These are phyloP conservation scores for Picocystis sp. DNA, from an alignment of 163 green algal genomes.

Conservation along the genomic window DNA sequence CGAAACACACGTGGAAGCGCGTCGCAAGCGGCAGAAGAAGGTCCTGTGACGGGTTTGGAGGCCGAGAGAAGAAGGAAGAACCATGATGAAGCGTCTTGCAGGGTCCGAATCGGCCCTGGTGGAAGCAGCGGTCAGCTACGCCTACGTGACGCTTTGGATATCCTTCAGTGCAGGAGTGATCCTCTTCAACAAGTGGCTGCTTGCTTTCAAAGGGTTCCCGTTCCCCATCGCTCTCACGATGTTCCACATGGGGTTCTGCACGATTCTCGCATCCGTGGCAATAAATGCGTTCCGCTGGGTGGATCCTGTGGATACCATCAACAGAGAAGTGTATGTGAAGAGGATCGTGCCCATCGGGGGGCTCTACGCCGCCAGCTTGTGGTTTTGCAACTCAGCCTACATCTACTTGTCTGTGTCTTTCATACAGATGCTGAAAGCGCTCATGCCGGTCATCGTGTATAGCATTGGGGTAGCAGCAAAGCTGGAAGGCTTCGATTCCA, in stretches of 20 bases:
- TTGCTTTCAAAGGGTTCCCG: slow-evolving; percentile 60
- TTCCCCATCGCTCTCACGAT: slow-evolving; percentile 65
- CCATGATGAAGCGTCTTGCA: slow-evolving; percentile 1
- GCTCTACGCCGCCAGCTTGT: slow-evolving; percentile 64
- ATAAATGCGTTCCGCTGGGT: not conserved
- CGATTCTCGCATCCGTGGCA: slow-evolving; percentile 33
- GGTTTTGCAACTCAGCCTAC: slow-evolving; percentile 74
- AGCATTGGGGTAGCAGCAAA: slow-evolving; percentile 31
- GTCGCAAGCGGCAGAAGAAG: too few species aligned
- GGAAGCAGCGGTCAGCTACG: slow-evolving; percentile 26
- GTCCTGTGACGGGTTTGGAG: too few species aligned
- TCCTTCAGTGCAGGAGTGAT: slow-evolving; percentile 52
- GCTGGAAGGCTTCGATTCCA: slow-evolving; percentile 23
- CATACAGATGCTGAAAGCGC: slow-evolving; percentile 82
- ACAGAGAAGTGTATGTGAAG: slow-evolving; percentile 38
- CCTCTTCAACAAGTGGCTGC: slow-evolving; percentile 82
- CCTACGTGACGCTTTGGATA: slow-evolving; percentile 65
- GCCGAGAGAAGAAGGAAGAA: not conserved
- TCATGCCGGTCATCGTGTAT: slow-evolving; percentile 74
- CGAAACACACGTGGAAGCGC: too few species aligned
- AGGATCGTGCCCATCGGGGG: slow-evolving; percentile 67
- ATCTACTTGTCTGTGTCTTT: slow-evolving; percentile 78
- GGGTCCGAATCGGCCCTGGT: too few species aligned
- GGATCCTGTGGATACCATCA: slow-evolving; percentile 37
- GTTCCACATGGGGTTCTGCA: slow-evolving; percentile 81